These are phyloP conservation scores for Macrolepiota albuminosa DNA, from an alignment of 768 basidiomycete species.

Conservation along the genomic window DNA sequence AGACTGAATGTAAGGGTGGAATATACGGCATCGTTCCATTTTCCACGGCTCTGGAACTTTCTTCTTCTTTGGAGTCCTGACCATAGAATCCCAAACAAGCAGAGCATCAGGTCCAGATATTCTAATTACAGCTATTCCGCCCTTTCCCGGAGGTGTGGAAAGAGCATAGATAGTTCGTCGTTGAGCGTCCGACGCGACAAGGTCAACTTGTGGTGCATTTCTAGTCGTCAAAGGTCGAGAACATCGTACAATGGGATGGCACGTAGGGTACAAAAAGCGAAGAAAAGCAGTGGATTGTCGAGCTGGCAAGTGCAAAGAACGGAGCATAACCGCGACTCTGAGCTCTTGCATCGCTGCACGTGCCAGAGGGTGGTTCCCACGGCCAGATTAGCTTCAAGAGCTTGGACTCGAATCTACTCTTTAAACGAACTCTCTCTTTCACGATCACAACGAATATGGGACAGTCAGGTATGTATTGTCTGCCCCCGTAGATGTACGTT, in stretches of 20 bases:
- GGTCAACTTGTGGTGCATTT: slow-evolving; percentile 1
- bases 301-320: not conserved
- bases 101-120: slow-evolving; percentile 75
- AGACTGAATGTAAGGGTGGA: slow-evolving; percentile 49
- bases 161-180: slow-evolving; percentile 81
- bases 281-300: not conserved
- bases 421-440: not conserved
- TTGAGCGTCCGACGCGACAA: slow-evolving; percentile 45
- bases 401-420: not conserved
- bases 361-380: slow-evolving; percentile 7
- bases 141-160: slow-evolving; percentile 83
- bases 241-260: not conserved
- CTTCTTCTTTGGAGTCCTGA: slow-evolving; percentile 22
- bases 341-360: slow-evolving; percentile 1
- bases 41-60: slow-evolving; percentile 53
- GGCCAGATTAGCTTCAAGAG: slow-evolving; percentile 1
- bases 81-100: slow-evolving; percentile 57
- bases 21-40: slow-evolving; percentile 64
- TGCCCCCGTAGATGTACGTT: not conserved
- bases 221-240: slow-evolving; percentile 1
- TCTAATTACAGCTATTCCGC: slow-evolving; percentile 77
- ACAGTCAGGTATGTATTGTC: slow-evolving; percentile 65
- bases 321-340: slow-evolving; percentile 1
- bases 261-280: not conserved
- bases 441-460: slow-evolving; percentile 41